These are phyloP conservation scores for Helotiales sp. DNA, from an alignment of 2,329 filamentous ascomycete species.

Conservation along the genomic window DNA sequence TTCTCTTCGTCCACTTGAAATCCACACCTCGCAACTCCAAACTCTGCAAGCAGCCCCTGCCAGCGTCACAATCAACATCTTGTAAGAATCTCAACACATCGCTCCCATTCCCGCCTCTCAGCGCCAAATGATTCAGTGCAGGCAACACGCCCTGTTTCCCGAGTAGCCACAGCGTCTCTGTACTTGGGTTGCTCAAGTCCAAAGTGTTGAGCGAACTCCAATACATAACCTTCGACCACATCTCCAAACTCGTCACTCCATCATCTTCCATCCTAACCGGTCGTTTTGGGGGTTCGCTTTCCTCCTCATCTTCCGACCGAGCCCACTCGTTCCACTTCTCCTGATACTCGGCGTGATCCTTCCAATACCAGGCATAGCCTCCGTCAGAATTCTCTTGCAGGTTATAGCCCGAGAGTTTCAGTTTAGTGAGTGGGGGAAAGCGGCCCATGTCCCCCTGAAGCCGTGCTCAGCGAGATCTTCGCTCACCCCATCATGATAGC, in stretches of 20 bases:
- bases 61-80: not conserved
- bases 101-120: not conserved
- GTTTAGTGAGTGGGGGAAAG: not conserved
- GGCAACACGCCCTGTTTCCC: not conserved
- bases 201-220: not conserved
- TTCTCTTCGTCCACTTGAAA: not conserved
- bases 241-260: not conserved
- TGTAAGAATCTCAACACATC: not conserved
- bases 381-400: not conserved
- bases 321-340: not conserved
- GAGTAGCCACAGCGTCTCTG: not conserved
- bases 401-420: not conserved
- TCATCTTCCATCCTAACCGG: not conserved
- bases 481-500: too few relatives aligned
- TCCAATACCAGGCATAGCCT: not conserved
- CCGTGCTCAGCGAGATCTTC: too few relatives aligned
- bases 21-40: not conserved
- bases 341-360: not conserved
- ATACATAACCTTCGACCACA: not conserved
- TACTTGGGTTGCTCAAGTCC: not conserved
- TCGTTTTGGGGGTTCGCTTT: not conserved
- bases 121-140: not conserved
- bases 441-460: too few relatives aligned
- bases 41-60: not conserved
- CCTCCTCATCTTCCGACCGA: not conserved